These are phyloP conservation scores for Tausonia pullulans DNA, from an alignment of 1,284 basidiomycete species.

Conservation along the genomic window DNA sequence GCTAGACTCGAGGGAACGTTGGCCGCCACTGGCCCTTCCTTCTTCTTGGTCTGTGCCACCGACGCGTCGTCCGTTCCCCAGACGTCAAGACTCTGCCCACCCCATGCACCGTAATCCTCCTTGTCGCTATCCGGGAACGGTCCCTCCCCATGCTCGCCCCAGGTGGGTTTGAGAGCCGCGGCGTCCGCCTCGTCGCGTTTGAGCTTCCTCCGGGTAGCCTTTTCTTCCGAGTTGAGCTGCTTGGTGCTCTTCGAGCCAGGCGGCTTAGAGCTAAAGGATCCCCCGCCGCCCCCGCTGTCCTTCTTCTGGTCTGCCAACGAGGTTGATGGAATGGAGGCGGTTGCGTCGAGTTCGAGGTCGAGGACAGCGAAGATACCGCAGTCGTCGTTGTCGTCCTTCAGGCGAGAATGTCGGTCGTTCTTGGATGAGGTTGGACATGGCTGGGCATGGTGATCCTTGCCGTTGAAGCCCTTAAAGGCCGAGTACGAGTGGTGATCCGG, in stretches of 20 bases:
- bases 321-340: background rate
- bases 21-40: background rate
- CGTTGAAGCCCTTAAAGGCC: background rate
- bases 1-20: background rate
- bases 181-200: background rate
- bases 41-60: background rate
- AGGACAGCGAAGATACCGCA: constrained; percentile 3
- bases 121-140: background rate
- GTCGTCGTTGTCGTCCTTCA: background rate
- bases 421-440: background rate
- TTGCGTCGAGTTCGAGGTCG: constrained; percentile 4
- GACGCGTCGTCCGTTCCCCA: background rate
- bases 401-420: background rate
- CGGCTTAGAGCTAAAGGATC: background rate
- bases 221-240: background rate
- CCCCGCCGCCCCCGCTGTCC: too few species aligned
- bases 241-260: background rate
- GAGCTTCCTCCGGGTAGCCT: background rate
- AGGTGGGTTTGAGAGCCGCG: background rate
- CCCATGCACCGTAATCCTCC: background rate
- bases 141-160: background rate
- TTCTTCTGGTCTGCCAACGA: too few species aligned
- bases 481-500: background rate
- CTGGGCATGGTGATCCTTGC: background rate
- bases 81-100: constrained; percentile 1